These are phyloP conservation scores for Mortierella sp. DNA, from an alignment of 371 early-diverging fungal genomes.

Conservation along the genomic window DNA sequence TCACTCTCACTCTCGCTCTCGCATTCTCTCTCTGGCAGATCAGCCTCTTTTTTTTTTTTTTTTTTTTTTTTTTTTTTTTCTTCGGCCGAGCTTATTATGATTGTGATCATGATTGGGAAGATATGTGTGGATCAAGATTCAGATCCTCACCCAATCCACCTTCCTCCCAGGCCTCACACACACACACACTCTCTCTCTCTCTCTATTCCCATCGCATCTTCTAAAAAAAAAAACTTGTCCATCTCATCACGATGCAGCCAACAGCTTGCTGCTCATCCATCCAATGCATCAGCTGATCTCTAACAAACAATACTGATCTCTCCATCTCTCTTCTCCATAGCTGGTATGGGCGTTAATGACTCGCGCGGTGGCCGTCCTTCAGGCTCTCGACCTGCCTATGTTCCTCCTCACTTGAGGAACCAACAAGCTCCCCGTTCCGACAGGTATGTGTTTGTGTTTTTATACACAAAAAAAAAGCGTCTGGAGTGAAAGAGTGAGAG, in stretches of 20 bases:
- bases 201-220: no score
- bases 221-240: no score
- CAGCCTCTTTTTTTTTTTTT: not conserved
- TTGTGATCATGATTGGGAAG: not conserved
- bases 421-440: conserved; percentile 27
- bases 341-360: conserved; percentile 76
- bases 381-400: conserved; percentile 53
- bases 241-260: no score
- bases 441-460: conserved; percentile 21
- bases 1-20: not conserved
- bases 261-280: not conserved
- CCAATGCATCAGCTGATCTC: conserved; percentile 5
- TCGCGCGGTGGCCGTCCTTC: conserved; percentile 27
- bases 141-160: not conserved
- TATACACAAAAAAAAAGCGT: no score
- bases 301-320: not conserved
- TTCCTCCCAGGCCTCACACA: no score
- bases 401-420: conserved; percentile 68
- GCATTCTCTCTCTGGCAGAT: not conserved
- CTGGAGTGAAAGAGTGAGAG: no score
- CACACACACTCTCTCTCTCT: no score
- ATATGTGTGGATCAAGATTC: not conserved
- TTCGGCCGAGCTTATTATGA: not conserved
- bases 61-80: not conserved
- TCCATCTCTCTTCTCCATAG: conserved; percentile 50